A percentile compares a stretch with the other conserved stretches of the same genome.
Conservation (phyloP, 768 basidiomycete genomes). For the Omphalotus guepiniiformis region DNA sequence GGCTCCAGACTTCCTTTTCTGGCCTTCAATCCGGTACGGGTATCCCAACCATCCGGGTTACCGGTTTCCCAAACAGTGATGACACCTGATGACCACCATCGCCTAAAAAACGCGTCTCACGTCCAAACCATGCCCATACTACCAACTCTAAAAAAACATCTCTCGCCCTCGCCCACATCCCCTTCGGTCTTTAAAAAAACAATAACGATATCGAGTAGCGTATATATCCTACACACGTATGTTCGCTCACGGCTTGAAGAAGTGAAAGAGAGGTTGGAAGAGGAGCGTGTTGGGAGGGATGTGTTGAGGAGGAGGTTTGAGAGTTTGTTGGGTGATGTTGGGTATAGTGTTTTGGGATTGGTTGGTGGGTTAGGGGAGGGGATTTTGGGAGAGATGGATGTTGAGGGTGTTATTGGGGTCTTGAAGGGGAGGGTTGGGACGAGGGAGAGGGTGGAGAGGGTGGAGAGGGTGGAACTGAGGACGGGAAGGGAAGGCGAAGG, state of each 20-base stretch:
- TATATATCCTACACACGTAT: constrained; percentile 62
- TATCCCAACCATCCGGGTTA: too few relatives aligned
- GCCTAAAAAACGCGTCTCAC: too few relatives aligned
- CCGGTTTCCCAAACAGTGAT: too few relatives aligned
- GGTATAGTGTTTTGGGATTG: constrained; percentile 70
- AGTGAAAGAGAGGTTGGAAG: constrained; percentile 55
- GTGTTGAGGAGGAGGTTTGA: constrained; percentile 72
- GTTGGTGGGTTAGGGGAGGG: constrained; percentile 63
- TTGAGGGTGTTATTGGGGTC: constrained; percentile 62
- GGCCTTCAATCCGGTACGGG: too few relatives aligned
- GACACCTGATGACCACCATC: too few relatives aligned
- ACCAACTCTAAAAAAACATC: too few relatives aligned
- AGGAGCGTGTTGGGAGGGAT: constrained; percentile 50
- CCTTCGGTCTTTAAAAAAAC: too few relatives aligned
- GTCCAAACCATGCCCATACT: too few relatives aligned
- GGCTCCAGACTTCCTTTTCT: too few relatives aligned
- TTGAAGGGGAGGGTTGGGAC: constrained; percentile 33
- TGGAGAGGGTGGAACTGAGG: too few relatives aligned
- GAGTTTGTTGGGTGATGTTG: constrained; percentile 72
- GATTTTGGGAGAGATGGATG: constrained; percentile 70
- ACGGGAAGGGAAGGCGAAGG: background rate
- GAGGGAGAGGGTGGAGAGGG: constrained; percentile 19
- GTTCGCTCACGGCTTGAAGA: constrained; percentile 60
- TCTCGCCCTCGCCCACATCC: too few relatives aligned
- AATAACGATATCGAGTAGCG: constrained; percentile 50